Evolutionary conservation across 2,329 filamentous ascomycete species (phyloP).

Genomic region (Hyphodiscus sp.): DNA sequence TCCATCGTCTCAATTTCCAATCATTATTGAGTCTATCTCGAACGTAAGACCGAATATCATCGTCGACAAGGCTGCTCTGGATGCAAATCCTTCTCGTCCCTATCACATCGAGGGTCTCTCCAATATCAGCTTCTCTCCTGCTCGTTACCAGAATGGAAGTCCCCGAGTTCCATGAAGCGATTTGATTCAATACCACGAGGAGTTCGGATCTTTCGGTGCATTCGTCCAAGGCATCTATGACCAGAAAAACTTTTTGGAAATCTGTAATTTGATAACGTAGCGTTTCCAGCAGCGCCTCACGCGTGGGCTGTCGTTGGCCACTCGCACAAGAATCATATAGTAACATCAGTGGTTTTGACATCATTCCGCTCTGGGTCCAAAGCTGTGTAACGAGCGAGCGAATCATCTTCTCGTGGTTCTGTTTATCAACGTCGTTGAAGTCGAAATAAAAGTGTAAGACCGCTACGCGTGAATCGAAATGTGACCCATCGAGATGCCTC

Average conservation of each 20-base stretch:
- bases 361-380: conserved; percentile 22
- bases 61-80: conserved; percentile 12
- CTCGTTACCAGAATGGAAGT: conserved; percentile 23
- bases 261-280: conserved; percentile 13
- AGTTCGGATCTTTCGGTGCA: conserved; percentile 23
- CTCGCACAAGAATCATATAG: conserved; percentile 11
- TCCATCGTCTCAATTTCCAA: conserved; percentile 22
- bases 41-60: conserved; percentile 28
- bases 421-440: conserved; percentile 32
- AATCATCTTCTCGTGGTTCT: conserved; percentile 28
- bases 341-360: conserved; percentile 5
- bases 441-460: conserved; percentile 38
- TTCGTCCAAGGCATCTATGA: conserved; percentile 36
- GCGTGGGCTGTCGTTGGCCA: conserved; percentile 1
- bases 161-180: conserved; percentile 13
- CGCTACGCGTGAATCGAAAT: too few species aligned
- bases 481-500: too few species aligned
- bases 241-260: conserved; percentile 31
- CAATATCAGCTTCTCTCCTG: conserved; percentile 29
- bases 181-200: conserved; percentile 23
- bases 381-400: conserved; percentile 32
- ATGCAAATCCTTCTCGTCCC: conserved; percentile 15
- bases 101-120: conserved; percentile 19
- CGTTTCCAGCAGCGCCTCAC: conserved; percentile 4
- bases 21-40: conserved; percentile 20